A percentile compares a stretch with the other conserved stretches of the same genome.
These are phyloP conservation scores for Pyricularia sp. DNA, from an alignment of 2,329 filamentous ascomycete species.

Conservation along the genomic window DNA sequence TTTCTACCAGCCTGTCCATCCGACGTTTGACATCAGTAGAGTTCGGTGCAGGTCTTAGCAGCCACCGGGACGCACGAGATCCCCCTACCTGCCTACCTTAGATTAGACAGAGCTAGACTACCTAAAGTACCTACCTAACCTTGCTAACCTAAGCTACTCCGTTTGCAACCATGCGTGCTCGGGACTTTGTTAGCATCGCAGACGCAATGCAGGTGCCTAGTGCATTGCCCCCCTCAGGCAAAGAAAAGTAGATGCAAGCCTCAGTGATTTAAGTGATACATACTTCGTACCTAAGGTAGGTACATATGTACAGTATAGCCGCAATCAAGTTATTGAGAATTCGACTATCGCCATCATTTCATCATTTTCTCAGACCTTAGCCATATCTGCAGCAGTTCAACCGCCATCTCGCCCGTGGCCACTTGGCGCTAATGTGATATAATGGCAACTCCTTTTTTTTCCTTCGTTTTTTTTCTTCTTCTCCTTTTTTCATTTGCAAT, in stretches of 20 bases:
- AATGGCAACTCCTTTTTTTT: background rate
- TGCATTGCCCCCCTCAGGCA: background rate
- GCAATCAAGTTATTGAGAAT: background rate
- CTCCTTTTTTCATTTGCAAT: background rate
- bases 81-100: background rate
- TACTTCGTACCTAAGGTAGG: no score
- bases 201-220: background rate
- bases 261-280: no score
- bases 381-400: background rate
- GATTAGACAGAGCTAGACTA: background rate
- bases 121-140: background rate
- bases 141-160: background rate
- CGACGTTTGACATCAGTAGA: background rate
- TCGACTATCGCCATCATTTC: background rate
- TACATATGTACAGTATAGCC: no score
- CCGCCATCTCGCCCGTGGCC: background rate
- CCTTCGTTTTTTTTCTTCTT: background rate
- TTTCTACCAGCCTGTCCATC: background rate
- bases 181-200: background rate
- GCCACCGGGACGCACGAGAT: background rate
- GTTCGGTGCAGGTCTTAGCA: background rate
- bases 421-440: background rate
- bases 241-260: background rate
- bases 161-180: background rate
- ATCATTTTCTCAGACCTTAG: background rate